These are phyloP conservation scores for Neophaeococcomyces aloes DNA, from an alignment of 2,329 filamentous ascomycete genomes.

Conservation along the genomic window DNA sequence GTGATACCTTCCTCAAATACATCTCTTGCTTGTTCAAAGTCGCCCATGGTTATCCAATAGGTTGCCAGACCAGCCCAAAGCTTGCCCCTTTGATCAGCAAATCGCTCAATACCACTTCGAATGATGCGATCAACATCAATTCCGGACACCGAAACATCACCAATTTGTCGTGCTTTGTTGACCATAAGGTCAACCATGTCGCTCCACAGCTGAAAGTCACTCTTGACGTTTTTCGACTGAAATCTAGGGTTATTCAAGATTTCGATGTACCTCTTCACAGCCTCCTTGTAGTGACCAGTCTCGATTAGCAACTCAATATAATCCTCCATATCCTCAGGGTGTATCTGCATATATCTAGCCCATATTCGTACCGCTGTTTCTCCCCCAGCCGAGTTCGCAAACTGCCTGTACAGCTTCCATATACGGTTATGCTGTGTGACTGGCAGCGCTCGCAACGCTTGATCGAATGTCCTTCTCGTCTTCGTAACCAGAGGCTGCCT, in stretches of 20 bases:
- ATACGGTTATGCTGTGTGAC: constrained; percentile 92
- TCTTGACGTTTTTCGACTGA: constrained; percentile 84
- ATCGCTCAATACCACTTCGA: constrained; percentile 78
- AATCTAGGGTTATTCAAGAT: constrained; percentile 86
- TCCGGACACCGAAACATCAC: constrained; percentile 67
- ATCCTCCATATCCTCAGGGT: constrained; percentile 89
- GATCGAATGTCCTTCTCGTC: constrained; percentile 80
- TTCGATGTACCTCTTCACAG: constrained; percentile 80
- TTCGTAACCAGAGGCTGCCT: constrained; percentile 84
- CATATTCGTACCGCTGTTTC: constrained; percentile 87
- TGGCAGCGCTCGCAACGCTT: constrained; percentile 79
- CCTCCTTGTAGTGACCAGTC: constrained; percentile 77
- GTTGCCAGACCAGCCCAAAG: constrained; percentile 90
- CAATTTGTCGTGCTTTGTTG: constrained; percentile 74
- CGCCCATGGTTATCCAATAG: constrained; percentile 89
- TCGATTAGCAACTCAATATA: constrained; percentile 83
- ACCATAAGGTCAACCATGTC: constrained; percentile 95
- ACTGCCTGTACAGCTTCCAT: constrained; percentile 83
- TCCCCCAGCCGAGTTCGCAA: constrained; percentile 82
- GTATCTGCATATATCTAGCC: constrained; percentile 92
- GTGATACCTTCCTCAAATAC: constrained; percentile 93
- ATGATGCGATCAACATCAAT: constrained; percentile 90
- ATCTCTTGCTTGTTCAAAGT: constrained; percentile 85
- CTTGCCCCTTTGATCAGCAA: constrained; percentile 87
- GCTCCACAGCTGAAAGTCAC: constrained; percentile 92